phyloP scores from a whole-genome alignment of 129 eudicot species.

The Arctium minus region DNA sequence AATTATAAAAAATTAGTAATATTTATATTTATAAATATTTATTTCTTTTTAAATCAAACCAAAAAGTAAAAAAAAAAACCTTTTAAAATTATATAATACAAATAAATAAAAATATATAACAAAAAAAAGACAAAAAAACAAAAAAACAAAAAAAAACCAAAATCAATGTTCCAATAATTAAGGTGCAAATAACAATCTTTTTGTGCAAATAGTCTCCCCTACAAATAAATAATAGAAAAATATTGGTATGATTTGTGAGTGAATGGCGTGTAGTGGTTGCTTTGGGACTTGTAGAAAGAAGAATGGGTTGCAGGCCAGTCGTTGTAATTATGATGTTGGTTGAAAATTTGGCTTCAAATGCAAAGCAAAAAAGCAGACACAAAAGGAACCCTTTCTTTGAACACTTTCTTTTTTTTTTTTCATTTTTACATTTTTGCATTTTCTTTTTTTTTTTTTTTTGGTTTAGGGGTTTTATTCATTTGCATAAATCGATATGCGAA shows the following conservation, averaged over 20 bases:
- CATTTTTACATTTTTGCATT: neutral
- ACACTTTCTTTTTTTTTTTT: neutral
- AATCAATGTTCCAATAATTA: no score
- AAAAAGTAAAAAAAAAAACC: no score
- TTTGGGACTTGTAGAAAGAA: conserved; percentile 17
- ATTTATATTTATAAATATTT: no score
- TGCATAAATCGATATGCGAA: neutral
- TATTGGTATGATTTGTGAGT: neutral
- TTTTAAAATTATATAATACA: no score
- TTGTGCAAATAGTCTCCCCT: no score
- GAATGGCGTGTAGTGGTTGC: neutral
- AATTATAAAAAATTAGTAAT: no score
- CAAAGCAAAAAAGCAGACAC: conserved; percentile 9
- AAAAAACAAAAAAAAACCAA: no score
- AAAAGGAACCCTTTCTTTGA: neutral
- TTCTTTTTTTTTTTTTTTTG: neutral
- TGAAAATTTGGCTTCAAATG: neutral
- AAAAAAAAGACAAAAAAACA: no score
- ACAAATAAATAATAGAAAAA: no score
- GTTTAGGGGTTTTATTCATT: neutral
- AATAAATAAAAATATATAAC: no score
- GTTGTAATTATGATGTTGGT: conserved; percentile 18
- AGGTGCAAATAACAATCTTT: no score
- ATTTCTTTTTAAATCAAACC: no score
- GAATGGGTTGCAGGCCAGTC: conserved; percentile 4